Base-by-base conservation (phyloP, 2,329 filamentous ascomycete species). In the Emydomyces testavorans region DNA sequence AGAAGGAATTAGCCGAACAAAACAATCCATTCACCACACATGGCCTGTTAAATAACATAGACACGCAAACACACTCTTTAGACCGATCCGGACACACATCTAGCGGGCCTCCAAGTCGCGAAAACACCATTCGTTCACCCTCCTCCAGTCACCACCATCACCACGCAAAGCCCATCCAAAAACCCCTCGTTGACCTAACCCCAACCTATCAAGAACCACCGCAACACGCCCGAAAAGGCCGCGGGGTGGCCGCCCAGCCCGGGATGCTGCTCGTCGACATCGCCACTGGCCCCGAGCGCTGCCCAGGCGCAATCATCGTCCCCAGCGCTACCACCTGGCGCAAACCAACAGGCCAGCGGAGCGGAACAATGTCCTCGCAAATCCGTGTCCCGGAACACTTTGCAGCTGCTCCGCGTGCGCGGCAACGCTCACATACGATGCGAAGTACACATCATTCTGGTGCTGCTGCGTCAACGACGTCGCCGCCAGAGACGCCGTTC, bases 111-210 rank as follows among this genome's bases (percentile, higher is more conserved):
- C 56, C 47, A 34, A 62, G 57, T 36, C 62, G 62, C 13, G 58
- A 58, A 23, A 65, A 63, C 52, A 65, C 63, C 18, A 61, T 65
- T 53, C 60, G 57, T 6, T 58, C 31, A 18, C 49, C 38, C 41
- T 44, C 46, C 13, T 28, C 62, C 36, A 60, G 50, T 48, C 59
- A 73, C 3, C 63, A 65, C 49, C 59, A 73, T 3, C 63, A 65
- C 34, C 68, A 72, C 42, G 68, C 68, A n/a, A 63, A 62, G n/a
- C 76, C 75, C 1, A 54, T 62, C 43, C 61, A 72, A 2, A 79
- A 78, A 52, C 82, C 83, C 1, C 71, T 88, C 4, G 65, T 88
- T 24, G 83, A 85, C 57, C 71, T 87, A 34, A 80, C 79, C 0
- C 78, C 79, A 0, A 70, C 72, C 41, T 83, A 81, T 58, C 71